Base-by-base conservation (phyloP, 345 rosid species). In the Salix viminalis region DNA sequence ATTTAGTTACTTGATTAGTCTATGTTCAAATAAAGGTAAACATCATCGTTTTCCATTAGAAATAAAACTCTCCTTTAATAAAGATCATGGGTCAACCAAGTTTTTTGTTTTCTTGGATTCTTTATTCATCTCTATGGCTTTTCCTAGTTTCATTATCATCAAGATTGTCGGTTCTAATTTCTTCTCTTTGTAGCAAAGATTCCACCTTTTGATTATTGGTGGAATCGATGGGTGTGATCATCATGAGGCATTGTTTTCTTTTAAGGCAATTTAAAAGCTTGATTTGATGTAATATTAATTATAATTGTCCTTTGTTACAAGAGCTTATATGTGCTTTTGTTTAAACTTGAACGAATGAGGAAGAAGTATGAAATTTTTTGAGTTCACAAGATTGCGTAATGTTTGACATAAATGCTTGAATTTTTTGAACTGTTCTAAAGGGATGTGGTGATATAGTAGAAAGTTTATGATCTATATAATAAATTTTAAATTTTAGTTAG, bases 41-140 rank as follows among this genome's bases (percentile, higher is more conserved):
- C 7, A 36, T 36, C 37, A 36, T 36, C 1, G 37, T 36, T 36
- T 36, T 36, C 37, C 37, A 36, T 36, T 36, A 36, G 37, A 36
- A 36, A 36, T 36, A 5, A 36, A 36, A 5, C 37, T 36, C 37
- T 36, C 5, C 7, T 36, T 36, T 36, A 36, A 36, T 36, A 5
- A 36, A 81, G 89, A 83, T 81, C 96, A 88, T 79, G 92, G 91
- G 39, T 88, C 93, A 1, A 86, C 90, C 10, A 81, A 82, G 26
- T 85, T 92, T 77, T 94, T 90, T 81, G 89, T 90, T 60, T 83
- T 88, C 74, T 88, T 94, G 39, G 97, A 94, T 74, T 90, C 89
- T 83, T 69, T 91, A 36, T 92, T 90, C 86, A 67, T 83, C 68
- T 89, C 87, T 79, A 19, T 87, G 46, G 71, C 75, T 65, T 90